Percentiles rank a stretch among this genome's conserved stretches.
Evolutionary conservation across 495 filamentous ascomycete species (phyloP).

Genomic region (Collariella sp.): DNA sequence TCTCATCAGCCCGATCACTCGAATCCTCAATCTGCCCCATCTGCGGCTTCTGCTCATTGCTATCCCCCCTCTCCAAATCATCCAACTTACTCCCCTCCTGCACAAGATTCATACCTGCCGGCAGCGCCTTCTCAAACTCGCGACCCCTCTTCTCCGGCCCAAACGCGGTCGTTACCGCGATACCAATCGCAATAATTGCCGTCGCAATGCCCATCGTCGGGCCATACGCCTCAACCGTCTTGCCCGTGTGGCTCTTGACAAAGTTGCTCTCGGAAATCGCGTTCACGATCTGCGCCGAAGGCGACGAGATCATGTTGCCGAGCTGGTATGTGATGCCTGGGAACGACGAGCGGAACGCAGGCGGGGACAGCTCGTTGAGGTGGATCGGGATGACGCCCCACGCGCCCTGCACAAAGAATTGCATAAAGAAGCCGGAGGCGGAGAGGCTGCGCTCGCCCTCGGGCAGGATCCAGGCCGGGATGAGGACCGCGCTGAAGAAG

Average conservation of each 20-base stretch:
- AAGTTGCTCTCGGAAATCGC: slow-evolving; percentile 51
- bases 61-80: slow-evolving; percentile 15
- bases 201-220: slow-evolving; percentile 62
- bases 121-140: slow-evolving; percentile 53
- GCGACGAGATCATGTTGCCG: slow-evolving; percentile 68
- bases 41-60: not conserved
- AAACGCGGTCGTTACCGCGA: slow-evolving; percentile 50
- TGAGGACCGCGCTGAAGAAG: slow-evolving; percentile 48
- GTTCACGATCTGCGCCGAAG: slow-evolving; percentile 64
- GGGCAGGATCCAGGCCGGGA: slow-evolving; percentile 67
- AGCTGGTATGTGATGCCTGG: slow-evolving; percentile 63
- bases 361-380: slow-evolving; percentile 67
- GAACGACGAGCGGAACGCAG: slow-evolving; percentile 63
- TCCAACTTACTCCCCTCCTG: slow-evolving; percentile 6
- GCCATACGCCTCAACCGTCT: slow-evolving; percentile 55
- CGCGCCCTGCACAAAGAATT: slow-evolving; percentile 71
- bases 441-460: slow-evolving; percentile 48
- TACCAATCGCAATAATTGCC: slow-evolving; percentile 57
- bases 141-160: slow-evolving; percentile 60
- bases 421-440: slow-evolving; percentile 62
- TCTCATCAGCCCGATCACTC: not conserved
- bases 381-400: slow-evolving; percentile 76
- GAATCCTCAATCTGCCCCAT: not conserved
- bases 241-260: slow-evolving; percentile 39
- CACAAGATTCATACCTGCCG: slow-evolving; percentile 44